These are phyloP conservation scores for Angophora floribunda DNA, from an alignment of 345 rosid genomes.

Conservation along the genomic window DNA sequence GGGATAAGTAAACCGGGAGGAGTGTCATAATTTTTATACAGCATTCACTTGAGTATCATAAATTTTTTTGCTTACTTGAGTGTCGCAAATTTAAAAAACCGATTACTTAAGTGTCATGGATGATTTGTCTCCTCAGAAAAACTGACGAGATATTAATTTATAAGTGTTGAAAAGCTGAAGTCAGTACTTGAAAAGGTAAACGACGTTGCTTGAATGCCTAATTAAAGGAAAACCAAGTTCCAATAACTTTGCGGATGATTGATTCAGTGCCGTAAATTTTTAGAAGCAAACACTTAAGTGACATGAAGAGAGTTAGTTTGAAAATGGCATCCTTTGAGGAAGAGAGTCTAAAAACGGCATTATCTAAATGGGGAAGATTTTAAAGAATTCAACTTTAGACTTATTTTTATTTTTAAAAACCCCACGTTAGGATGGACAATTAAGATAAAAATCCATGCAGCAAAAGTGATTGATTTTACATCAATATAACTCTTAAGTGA, in stretches of 20 bases:
- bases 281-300: background rate
- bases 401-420: no score
- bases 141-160: background rate
- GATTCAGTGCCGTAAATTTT: background rate
- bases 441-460: no score
- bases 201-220: no score
- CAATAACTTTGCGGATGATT: background rate
- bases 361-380: background rate
- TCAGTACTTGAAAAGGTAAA: background rate
- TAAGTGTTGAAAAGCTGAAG: background rate
- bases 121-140: background rate
- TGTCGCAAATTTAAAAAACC: background rate
- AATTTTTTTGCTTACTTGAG: background rate
- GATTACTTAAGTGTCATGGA: background rate
- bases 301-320: no score
- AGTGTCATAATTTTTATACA: no score
- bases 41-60: accelerated
- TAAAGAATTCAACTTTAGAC: background rate
- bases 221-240: no score
- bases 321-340: no score
- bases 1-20: background rate
- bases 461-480: background rate
- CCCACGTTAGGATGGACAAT: background rate
- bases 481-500: background rate
- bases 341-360: accelerated